Conservation (phyloP, 2,329 filamentous ascomycete species). For the Chrysoporthe puriensis region DNA sequence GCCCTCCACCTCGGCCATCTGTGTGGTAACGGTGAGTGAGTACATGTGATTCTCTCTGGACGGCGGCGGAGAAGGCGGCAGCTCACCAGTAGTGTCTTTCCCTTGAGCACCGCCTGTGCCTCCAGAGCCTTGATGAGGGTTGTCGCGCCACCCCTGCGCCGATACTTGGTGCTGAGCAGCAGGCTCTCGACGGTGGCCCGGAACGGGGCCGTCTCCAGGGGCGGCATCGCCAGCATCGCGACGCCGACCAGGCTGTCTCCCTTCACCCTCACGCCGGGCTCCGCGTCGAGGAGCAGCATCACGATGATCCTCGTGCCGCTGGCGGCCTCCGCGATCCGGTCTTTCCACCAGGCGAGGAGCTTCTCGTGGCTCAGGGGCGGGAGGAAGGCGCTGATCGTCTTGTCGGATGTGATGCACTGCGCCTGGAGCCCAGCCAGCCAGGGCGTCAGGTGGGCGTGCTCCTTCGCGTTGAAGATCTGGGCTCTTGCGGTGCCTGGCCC, state of each 20-base stretch:
- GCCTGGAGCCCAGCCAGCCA: conserved; percentile 63
- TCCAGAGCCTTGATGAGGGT: conserved; percentile 59
- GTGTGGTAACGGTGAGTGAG: neutral
- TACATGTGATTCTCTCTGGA: neutral
- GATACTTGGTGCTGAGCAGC: conserved; percentile 55
- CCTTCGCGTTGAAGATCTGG: conserved; percentile 47
- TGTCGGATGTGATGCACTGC: conserved; percentile 61
- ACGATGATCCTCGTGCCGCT: conserved; percentile 54
- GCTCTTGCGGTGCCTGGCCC: conserved; percentile 28
- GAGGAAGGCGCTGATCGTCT: conserved; percentile 60
- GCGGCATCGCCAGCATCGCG: conserved; percentile 57
- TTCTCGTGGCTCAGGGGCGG: conserved; percentile 61
- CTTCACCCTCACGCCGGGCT: conserved; percentile 40
- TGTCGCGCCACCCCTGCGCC: conserved; percentile 55
- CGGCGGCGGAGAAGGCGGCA: neutral
- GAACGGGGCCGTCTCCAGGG: conserved; percentile 59
- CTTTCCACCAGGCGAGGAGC: conserved; percentile 61
- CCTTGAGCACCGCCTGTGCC: conserved; percentile 51
- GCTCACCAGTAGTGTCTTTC: conserved; percentile 58
- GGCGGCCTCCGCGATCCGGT: conserved; percentile 51
- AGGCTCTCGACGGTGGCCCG: conserved; percentile 61
- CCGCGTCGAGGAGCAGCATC: conserved; percentile 49
- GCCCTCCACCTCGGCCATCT: conserved; percentile 58
- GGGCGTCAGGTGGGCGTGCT: conserved; percentile 56
- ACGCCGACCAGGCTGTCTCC: conserved; percentile 57